Conservation (phyloP, 306 rosid species). For the Lagenaria siceraria region DNA sequence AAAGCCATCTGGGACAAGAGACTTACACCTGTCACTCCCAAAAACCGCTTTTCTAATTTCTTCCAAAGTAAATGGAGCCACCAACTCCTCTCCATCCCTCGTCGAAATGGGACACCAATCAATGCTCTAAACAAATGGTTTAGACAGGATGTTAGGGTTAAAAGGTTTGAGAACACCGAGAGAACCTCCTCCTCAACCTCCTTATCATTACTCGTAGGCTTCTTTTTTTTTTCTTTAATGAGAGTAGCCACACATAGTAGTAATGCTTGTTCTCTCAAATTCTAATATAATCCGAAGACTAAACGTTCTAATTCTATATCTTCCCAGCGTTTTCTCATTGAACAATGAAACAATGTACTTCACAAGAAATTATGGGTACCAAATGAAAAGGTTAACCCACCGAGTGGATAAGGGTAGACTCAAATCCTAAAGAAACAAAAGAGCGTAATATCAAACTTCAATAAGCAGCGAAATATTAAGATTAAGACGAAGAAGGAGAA, state of each 20-base stretch:
- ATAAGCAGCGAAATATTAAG: background rate
- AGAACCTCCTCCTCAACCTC: no score
- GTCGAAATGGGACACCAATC: no score
- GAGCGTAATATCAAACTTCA: background rate
- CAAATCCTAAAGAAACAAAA: background rate
- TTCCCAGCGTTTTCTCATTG: background rate
- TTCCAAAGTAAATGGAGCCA: no score
- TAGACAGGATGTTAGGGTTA: no score
- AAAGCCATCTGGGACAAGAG: no score
- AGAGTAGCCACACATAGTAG: background rate
- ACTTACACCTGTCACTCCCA: no score
- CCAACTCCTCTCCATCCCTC: no score
- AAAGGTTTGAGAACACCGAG: no score
- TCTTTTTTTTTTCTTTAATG: no score
- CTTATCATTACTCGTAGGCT: no score
- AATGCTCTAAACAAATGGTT: no score
- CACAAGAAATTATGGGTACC: background rate
- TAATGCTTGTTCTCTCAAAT: background rate
- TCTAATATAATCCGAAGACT: background rate
- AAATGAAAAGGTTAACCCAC: background rate
- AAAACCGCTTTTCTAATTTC: no score
- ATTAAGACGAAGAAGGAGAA: background rate
- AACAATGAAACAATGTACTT: background rate
- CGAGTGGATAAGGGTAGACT: background rate
- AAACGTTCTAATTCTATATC: background rate